Base-by-base conservation (phyloP, 2,329 filamentous ascomycete genomes). In the Fusarium cyanostomum region DNA sequence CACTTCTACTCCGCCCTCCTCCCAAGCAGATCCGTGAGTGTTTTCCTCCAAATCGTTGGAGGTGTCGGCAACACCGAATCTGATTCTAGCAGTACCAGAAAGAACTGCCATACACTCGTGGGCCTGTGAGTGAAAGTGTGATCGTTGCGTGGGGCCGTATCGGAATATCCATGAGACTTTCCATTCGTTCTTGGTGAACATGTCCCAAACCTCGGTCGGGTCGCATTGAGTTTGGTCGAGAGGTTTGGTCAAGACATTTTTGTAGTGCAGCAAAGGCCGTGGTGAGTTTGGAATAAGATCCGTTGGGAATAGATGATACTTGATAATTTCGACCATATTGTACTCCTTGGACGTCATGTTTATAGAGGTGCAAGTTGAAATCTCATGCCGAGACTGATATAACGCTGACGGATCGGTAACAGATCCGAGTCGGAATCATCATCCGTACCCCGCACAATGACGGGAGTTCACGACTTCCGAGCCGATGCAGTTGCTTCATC, bases 91-190 rank as follows among this genome's bases (percentile, higher is more conserved):
- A 0, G 73, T 75, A 3, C 84, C 84, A 0, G 81, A 81, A 0
- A 86, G 75, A 0, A 87, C 84, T 16, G 77, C 80, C 82, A 87
- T 86, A 69, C 80, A 82, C 73, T 88, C 86, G 65, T 88, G 85
- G 0, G 82, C 79, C 8, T 72, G 67, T 3, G 82, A 82, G 71
- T 88, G 86, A 65, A 86, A 88, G 71, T 88, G 86, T 0, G 84
- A 84, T 11, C 69, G 46, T 54, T 86, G 85, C 0, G 83, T 84
- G 7, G 75, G 72, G 1, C 83, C 81, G 70, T 88, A 88, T 31
- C 84, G 81, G 59, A 81, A 82, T 44, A 87, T 82, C 84, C 85
- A 87, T 57, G 84, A 79, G 0, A 79, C 77, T 28, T 80, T 68
- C 84, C 84, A 87, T 24, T 74, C 80, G 62, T 87, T 85, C 18